phyloP scores from a whole-genome alignment of 2,329 filamentous ascomycete genomes.

The Pezicula carpinea region DNA sequence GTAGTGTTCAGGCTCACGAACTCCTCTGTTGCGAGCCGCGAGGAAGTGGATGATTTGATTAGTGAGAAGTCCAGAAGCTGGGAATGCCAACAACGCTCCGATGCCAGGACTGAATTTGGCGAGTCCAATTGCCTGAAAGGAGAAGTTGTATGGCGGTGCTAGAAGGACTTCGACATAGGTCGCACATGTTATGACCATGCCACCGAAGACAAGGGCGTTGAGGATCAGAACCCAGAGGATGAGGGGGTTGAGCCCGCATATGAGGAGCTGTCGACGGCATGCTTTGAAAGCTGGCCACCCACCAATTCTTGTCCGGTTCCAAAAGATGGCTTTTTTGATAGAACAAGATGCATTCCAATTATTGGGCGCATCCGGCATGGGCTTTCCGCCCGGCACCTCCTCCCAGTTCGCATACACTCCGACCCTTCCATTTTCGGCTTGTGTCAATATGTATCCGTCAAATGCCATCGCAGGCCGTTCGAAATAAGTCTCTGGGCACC shows the following conservation, averaged over 20 bases:
- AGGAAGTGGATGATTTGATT: neutral
- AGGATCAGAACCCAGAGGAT: slow-evolving; percentile 27
- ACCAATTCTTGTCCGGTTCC: neutral
- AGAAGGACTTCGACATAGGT: slow-evolving; percentile 6
- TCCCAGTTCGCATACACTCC: slow-evolving; percentile 32
- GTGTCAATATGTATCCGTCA: slow-evolving; percentile 34
- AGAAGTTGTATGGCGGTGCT: slow-evolving; percentile 11
- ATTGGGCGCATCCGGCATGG: neutral
- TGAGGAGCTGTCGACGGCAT: slow-evolving; percentile 3
- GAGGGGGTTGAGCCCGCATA: slow-evolving; percentile 59
- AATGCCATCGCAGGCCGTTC: slow-evolving; percentile 36
- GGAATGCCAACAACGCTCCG: slow-evolving; percentile 3
- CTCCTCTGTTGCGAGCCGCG: neutral
- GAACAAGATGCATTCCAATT: neutral
- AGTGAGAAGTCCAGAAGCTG: slow-evolving; percentile 1
- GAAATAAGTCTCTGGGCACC: slow-evolving; percentile 36
- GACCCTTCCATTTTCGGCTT: slow-evolving; percentile 34
- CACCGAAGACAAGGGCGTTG: slow-evolving; percentile 12
- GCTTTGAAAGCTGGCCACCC: slow-evolving; percentile 7
- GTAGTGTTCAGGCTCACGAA: slow-evolving; percentile 3
- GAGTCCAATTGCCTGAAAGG: slow-evolving; percentile 4
- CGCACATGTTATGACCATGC: slow-evolving; percentile 7
- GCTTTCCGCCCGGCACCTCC: slow-evolving; percentile 16
- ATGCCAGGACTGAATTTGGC: slow-evolving; percentile 5
- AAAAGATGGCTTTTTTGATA: slow-evolving; percentile 3